Evolutionary conservation across 495 filamentous ascomycete genomes (phyloP), one percentile per base, ranked within the genome.

Genomic region (Thermothielavioides terrestris): DNA sequence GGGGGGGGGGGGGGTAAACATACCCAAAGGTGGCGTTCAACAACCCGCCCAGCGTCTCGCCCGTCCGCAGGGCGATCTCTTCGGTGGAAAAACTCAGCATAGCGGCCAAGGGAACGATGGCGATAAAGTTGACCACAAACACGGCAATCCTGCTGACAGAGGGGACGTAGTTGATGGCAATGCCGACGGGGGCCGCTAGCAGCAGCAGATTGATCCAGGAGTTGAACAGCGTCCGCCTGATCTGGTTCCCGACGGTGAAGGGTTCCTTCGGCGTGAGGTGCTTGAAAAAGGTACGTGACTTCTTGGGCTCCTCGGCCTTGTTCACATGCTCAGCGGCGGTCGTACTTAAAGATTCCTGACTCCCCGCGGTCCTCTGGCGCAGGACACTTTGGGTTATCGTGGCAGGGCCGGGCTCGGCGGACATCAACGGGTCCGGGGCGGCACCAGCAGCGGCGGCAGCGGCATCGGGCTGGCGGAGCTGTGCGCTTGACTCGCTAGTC

Each of bases 41-140:
- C 26, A 96, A 69, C 26, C 89, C 89, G 48, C 89, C 89, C 25
- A 94, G 65, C 5, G 86, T 89, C 55, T 96, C 89, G 36, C 90
- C 88, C 15, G 89, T 80, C 38, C 86, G 83, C 12, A 84, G 79
- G 7, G 86, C 80, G 56, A 96, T 73, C 66, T 96, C 88, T 70
- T 95, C 90, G 2, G 90, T 96, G 28, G 88, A 89, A 66, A 91
- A 94, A 60, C 88, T 88, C 54, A 96, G 69, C 66, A 96, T 68
- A 1, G 88, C 84, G n/a, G 90, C 90, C 27, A 96, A 73, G 17
- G 90, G 90, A 41, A 94, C 76, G 52, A 94, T 94, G 31, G 88
- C 88, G 52, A 92, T 78, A 60, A 94, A 94, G 68, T 94, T 94
- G 57, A 92, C 75, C 22, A 85, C 78, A 59, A 94, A 94, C n/a